Base-by-base conservation (phyloP, 2,329 filamentous ascomycete genomes). In the Knufia fluminis region DNA sequence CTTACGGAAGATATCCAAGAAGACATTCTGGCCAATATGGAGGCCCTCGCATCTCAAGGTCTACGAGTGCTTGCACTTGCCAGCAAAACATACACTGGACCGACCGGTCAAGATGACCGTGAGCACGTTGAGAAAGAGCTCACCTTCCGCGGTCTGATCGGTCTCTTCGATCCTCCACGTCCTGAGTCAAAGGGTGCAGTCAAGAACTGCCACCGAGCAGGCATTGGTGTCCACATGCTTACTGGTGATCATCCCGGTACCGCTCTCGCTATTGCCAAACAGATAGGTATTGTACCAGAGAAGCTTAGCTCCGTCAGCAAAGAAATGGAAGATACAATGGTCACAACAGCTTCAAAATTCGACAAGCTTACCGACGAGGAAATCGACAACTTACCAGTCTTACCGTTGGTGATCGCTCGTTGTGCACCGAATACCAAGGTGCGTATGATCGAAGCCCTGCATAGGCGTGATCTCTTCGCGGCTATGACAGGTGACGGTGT, bases 401-500 rank as follows among this genome's bases (percentile, higher is more conserved):
- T 84, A 67, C 80, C 89, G 53, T 74, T 74, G 41, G 67, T 48
- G 10, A 46, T 45, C 20, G 51, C 55, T 26, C 43, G 38, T 3
- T 52, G 57, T 16, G 53, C 54, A 12, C 56, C 54, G 42, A 51
- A 52, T 38, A 52, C 42, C 40, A 54, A 51, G 17, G 51, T 12
- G 41, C 49, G 44, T 38, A 50, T 24, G 49, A 48, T 50, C 17
- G 19, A 50, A 32, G 52, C 51, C 12, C 26, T 50, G 3, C 40
- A 48, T 26, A 48, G 51, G 6, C 31, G 35, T 17, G 71, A 76
- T 14, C 72, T 75, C 0, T 74, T 85, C 1, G 79, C 92, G 0
- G 86, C 82, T 32, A 91, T 94, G 79, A 85, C 89, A 1, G 87
- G 87, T 32, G 87, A 92, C 57, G 86, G 87, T 16, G 86, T 91